Base-by-base conservation (phyloP, 192 early-diverging fungal species). In the Entomortierella parvispora region DNA sequence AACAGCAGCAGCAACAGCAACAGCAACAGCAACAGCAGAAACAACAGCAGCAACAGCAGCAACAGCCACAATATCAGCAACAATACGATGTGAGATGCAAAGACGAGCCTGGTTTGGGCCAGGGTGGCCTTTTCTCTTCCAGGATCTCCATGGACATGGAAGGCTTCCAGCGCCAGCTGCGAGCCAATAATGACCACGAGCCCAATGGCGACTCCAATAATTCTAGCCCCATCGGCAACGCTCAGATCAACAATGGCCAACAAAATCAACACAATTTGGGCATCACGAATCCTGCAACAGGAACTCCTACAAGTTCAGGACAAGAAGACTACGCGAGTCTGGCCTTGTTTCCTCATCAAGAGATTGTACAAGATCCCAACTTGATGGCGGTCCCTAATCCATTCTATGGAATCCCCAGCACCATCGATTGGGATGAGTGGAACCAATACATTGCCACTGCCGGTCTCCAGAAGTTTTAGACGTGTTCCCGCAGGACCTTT, bases 361-460 rank as follows among this genome's bases (percentile, higher is more conserved):
- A 68, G 7, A 42, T 68, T 58, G 42, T 50, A 2, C 65, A 62
- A 12, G 59, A 76, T 25, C 59, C 72, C 18, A 68, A 67, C 40
- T 0, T 62, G 47, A 58, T 64, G 37, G 60, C 74, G 0, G 74
- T 77, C 0, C 74, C 65, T 0, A 77, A 77, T 33, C 74, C 74
- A 31, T 77, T 77, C 60, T 77, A 68, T 68, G 74, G 74, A 4
- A 77, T 77, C 37, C 74, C 74, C 22, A 68, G 68, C 15, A 77
- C 74, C 5, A 77, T 77, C n/a, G 66, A 77, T 47, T 77, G 74
- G 74, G 74, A 77, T 17, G 74, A 77, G 18, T 77, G 74, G 74
- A 77, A 77, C n/a, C 74, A 64, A n/a, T 77, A 68, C 29, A 77
- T 77, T 51, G 65, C 65, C 22, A 58, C 34, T 26, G 60, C 74